Conservation (phyloP, 495 filamentous ascomycete species). For the Lentithecium fluviatile region DNA sequence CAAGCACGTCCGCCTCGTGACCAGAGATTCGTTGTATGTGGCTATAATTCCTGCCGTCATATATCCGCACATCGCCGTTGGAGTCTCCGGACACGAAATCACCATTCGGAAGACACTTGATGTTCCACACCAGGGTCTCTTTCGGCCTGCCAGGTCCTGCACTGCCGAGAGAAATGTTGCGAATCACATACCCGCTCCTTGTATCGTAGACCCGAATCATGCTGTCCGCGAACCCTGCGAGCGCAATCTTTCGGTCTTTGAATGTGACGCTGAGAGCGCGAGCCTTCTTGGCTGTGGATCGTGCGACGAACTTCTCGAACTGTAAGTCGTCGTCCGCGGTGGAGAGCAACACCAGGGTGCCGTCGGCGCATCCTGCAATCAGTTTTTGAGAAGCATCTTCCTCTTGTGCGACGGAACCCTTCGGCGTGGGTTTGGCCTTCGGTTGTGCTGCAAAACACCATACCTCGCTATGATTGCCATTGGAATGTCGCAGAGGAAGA, state of each 20-base stretch:
- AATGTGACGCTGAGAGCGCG: slow-evolving; percentile 87
- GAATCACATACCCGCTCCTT: slow-evolving; percentile 66
- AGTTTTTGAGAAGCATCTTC: slow-evolving; percentile 63
- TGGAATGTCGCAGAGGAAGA: slow-evolving; percentile 71
- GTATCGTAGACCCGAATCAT: slow-evolving; percentile 88
- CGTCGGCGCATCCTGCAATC: slow-evolving; percentile 88
- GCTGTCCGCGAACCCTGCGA: slow-evolving; percentile 90
- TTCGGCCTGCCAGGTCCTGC: slow-evolving; percentile 73
- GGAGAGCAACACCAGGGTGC: slow-evolving; percentile 78
- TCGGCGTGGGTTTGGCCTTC: slow-evolving; percentile 44
- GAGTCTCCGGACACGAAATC: slow-evolving; percentile 94
- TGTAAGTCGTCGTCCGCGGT: slow-evolving; percentile 76
- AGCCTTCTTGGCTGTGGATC: slow-evolving; percentile 74
- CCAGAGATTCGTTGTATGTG: slow-evolving; percentile 78
- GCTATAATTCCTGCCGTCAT: slow-evolving; percentile 87
- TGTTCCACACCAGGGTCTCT: slow-evolving; percentile 87
- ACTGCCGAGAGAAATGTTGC: slow-evolving; percentile 80
- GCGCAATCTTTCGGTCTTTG: slow-evolving; percentile 75
- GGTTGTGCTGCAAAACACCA: slow-evolving; percentile 97
- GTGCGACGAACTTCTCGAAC: slow-evolving; percentile 66
- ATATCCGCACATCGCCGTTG: slow-evolving; percentile 86
- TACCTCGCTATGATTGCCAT: slow-evolving; percentile 91
- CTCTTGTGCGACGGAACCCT: slow-evolving; percentile 34
- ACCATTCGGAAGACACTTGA: slow-evolving; percentile 80
- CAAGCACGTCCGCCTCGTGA: slow-evolving; percentile 87